Evolutionary conservation across 2,329 filamentous ascomycete genomes (phyloP).

Genomic region (Mollisia scopiformis): DNA sequence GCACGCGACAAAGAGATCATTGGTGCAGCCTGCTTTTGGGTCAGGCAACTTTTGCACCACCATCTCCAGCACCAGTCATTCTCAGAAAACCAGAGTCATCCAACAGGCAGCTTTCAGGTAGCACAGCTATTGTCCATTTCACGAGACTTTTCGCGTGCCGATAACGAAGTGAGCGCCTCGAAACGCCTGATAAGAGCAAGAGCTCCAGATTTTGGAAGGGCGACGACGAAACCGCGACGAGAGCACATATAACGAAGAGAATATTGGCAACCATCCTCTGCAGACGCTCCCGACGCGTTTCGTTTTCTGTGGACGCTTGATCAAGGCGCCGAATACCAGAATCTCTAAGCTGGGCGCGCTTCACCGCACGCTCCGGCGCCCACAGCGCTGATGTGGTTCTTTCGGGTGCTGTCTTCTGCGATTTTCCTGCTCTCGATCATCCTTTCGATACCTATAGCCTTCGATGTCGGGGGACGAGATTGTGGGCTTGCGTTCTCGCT

Average conservation of each 20-base stretch:
- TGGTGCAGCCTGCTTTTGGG: conserved; percentile 20
- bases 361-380: conserved; percentile 50
- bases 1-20: conserved; percentile 25
- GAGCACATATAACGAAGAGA: not conserved
- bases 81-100: conserved; percentile 3
- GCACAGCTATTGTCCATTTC: conserved; percentile 3
- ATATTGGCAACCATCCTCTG: conserved; percentile 4
- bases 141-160: conserved; percentile 15
- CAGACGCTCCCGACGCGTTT: conserved; percentile 18
- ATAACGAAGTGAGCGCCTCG: conserved; percentile 11
- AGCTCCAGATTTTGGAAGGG: conserved; percentile 1
- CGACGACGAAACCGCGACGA: not conserved
- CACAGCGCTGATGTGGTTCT: conserved; percentile 75
- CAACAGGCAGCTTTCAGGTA: conserved; percentile 3
- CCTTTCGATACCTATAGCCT: conserved; percentile 93
- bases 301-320: conserved; percentile 1
- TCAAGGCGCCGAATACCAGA: conserved; percentile 10
- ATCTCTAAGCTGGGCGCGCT: conserved; percentile 41
- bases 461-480: conserved; percentile 95
- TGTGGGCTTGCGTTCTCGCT: conserved; percentile 94
- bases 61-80: conserved; percentile 5
- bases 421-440: conserved; percentile 90
- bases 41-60: conserved; percentile 18
- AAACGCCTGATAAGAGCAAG: conserved; percentile 18
- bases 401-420: conserved; percentile 77